A percentile compares a stretch with the other conserved stretches of the same genome.
Conservation (phyloP, 306 rosid genomes). For the Castanopsis chinensis region DNA sequence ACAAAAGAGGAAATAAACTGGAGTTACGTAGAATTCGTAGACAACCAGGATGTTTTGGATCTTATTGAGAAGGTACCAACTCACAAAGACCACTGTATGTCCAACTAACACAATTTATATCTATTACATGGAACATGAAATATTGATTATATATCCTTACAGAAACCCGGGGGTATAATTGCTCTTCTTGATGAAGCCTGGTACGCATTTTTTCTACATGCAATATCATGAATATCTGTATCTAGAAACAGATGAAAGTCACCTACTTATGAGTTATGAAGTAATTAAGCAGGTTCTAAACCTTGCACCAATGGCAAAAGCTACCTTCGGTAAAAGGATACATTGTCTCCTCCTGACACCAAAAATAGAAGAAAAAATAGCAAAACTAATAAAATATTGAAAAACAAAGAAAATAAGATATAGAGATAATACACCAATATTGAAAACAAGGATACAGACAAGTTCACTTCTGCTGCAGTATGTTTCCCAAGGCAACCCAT, state of each 20-base stretch:
- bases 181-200: constrained; percentile 97
- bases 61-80: constrained; percentile 75
- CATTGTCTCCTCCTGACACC: neutral
- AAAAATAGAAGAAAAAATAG: neutral
- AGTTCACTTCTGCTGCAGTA: constrained; percentile 47
- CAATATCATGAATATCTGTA: constrained; percentile 13
- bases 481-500: constrained; percentile 90
- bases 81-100: constrained; percentile 9
- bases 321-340: neutral
- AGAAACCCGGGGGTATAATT: constrained; percentile 92
- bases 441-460: neutral
- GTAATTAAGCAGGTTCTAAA: neutral
- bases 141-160: constrained; percentile 8
- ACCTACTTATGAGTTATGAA: neutral
- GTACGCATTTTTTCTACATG: constrained; percentile 42
- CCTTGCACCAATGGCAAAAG: neutral
- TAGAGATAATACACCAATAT: neutral
- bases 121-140: constrained; percentile 11
- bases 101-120: neutral
- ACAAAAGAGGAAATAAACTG: constrained; percentile 82
- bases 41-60: constrained; percentile 88
- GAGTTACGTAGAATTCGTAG: constrained; percentile 90
- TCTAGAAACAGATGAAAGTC: neutral
- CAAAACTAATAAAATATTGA: neutral
- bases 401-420: neutral